These are phyloP conservation scores for Eucalyptus polybractea DNA, from an alignment of 345 rosid genomes.

Conservation along the genomic window DNA sequence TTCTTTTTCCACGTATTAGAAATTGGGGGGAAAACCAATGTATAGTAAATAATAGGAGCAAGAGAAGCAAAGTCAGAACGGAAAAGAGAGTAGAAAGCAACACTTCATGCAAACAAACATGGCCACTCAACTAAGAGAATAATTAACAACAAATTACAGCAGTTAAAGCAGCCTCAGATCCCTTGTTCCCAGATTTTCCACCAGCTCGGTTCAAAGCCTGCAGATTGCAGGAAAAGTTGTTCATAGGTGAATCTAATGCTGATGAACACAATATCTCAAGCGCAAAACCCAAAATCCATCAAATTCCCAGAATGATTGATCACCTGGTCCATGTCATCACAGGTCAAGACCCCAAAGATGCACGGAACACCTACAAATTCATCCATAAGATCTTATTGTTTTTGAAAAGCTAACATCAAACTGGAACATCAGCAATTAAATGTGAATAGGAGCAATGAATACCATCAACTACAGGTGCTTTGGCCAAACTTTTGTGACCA, in stretches of 20 bases:
- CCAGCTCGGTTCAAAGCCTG: slow-evolving; percentile 97
- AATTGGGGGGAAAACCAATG: neutral
- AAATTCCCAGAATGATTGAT: neutral
- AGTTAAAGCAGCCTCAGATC: slow-evolving; percentile 86
- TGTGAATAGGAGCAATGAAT: neutral
- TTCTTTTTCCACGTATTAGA: neutral
- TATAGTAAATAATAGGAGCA: neutral
- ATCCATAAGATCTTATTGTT: neutral
- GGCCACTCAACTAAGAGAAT: neutral
- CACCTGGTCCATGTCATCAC: slow-evolving; percentile 99
- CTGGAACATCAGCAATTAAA: neutral
- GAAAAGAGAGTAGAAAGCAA: neutral
- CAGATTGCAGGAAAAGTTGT: neutral
- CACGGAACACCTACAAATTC: slow-evolving; percentile 75
- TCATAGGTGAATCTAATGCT: neutral
- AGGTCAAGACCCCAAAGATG: slow-evolving; percentile 93
- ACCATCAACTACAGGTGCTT: neutral
- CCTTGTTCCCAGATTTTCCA: slow-evolving; percentile 95
- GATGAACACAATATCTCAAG: neutral
- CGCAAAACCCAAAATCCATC: neutral
- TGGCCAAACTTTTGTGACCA: neutral
- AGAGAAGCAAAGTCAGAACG: neutral
- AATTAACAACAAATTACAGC: slow-evolving; percentile 46
- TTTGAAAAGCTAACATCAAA: neutral
- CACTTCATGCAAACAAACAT: neutral